These are phyloP conservation scores for Citrus sp. DNA, from an alignment of 345 rosid genomes.

Conservation along the genomic window DNA sequence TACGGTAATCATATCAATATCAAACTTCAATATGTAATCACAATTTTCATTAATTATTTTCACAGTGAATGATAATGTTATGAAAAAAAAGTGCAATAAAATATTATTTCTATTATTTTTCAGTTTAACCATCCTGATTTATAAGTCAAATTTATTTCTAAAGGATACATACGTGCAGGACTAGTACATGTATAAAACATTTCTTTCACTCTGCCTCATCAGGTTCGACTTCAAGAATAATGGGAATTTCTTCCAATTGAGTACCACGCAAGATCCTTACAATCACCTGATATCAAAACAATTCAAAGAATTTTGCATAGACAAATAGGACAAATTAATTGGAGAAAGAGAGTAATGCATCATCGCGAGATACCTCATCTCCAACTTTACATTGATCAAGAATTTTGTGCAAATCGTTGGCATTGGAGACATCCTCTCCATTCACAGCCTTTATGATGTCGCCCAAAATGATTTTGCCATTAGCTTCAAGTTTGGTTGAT, in stretches of 20 bases:
- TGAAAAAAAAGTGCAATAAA: too few species aligned
- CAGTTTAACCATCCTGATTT: too few species aligned
- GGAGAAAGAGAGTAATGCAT: background rate
- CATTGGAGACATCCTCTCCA: constrained; percentile 65
- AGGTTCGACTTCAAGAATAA: constrained; percentile 75
- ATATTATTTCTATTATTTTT: too few species aligned
- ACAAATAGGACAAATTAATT: background rate
- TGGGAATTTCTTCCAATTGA: constrained; percentile 83
- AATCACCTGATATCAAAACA: constrained; percentile 42
- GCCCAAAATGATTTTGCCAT: constrained; percentile 82
- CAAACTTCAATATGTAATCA: too few species aligned
- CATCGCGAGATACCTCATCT: constrained; percentile 46
- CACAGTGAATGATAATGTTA: too few species aligned
- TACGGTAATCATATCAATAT: too few species aligned
- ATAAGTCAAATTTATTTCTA: too few species aligned
- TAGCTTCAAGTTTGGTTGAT: constrained; percentile 73
- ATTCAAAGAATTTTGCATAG: background rate
- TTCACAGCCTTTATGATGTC: constrained; percentile 89
- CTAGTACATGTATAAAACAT: too few species aligned
- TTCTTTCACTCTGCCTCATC: constrained; percentile 51
- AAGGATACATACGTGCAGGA: too few species aligned
- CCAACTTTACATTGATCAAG: constrained; percentile 93
- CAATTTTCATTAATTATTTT: too few species aligned
- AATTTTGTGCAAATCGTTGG: constrained; percentile 84
- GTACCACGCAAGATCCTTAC: constrained; percentile 88